Percentiles rank a stretch among this genome's conserved stretches.
phyloP scores from a whole-genome alignment of 2,329 filamentous ascomycete species.

The Colletotrichum coccodes region DNA sequence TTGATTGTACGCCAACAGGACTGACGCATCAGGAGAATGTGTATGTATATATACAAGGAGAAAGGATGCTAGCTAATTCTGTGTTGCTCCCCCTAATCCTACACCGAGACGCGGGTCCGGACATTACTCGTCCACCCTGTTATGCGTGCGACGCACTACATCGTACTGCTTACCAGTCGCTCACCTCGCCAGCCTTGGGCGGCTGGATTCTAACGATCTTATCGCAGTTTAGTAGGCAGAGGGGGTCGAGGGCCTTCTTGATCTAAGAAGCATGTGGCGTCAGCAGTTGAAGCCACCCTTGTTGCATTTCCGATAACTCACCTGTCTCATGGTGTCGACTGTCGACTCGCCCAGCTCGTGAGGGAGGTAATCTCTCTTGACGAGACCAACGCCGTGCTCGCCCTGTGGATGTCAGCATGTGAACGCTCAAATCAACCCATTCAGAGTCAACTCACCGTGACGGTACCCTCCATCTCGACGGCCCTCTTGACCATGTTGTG shows the following conservation, averaged over 20 bases:
- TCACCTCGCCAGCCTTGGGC: slow-evolving; percentile 58
- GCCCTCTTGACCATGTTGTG: slow-evolving; percentile 89
- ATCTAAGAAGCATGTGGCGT: slow-evolving; percentile 58
- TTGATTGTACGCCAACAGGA: neutral
- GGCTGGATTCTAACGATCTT: slow-evolving; percentile 73
- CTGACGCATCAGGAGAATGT: slow-evolving; percentile 1
- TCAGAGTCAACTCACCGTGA: slow-evolving; percentile 63
- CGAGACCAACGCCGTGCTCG: slow-evolving; percentile 85
- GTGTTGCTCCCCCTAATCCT: neutral
- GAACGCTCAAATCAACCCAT: neutral
- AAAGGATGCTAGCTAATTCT: neutral
- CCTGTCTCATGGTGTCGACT: slow-evolving; percentile 85
- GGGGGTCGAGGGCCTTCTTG: slow-evolving; percentile 82
- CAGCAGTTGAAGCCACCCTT: neutral
- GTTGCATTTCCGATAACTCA: slow-evolving; percentile 47
- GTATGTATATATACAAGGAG: slow-evolving; percentile 16
- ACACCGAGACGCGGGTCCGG: neutral
- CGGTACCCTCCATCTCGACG: slow-evolving; percentile 85
- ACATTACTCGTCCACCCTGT: neutral
- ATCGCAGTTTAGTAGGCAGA: slow-evolving; percentile 76
- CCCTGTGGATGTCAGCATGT: slow-evolving; percentile 55
- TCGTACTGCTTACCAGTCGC: slow-evolving; percentile 50
- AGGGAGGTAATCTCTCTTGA: slow-evolving; percentile 85
- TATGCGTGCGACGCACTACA: neutral
- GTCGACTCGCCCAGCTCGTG: slow-evolving; percentile 80